These are phyloP conservation scores for Microthyrium microscopicum DNA, from an alignment of 2,329 filamentous ascomycete genomes.

Conservation along the genomic window DNA sequence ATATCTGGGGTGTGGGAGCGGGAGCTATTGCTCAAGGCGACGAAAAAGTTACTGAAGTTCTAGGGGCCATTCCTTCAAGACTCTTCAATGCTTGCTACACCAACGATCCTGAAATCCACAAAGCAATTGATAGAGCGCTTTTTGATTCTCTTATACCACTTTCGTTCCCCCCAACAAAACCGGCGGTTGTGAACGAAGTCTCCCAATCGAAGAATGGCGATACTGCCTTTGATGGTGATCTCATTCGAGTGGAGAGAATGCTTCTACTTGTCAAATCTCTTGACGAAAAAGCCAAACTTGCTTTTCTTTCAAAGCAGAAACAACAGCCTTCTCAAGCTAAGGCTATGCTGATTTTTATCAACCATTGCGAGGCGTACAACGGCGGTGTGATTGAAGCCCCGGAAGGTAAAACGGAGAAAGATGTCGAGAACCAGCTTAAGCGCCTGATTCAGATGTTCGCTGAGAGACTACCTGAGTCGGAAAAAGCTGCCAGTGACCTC, in stretches of 20 bases:
- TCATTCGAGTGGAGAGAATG: conserved; percentile 68
- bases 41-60: conserved; percentile 54
- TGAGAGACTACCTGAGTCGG: conserved; percentile 58
- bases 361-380: conserved; percentile 78
- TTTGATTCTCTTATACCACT: conserved; percentile 83
- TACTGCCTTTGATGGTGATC: conserved; percentile 46
- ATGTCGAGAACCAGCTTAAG: conserved; percentile 52
- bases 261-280: conserved; percentile 66
- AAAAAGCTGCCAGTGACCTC: conserved; percentile 57
- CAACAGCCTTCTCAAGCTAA: conserved; percentile 60
- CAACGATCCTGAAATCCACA: conserved; percentile 74
- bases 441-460: conserved; percentile 58
- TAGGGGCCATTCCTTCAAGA: conserved; percentile 66
- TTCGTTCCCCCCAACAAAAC: conserved; percentile 59
- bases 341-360: conserved; percentile 59
- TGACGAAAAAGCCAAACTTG: conserved; percentile 61
- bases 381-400: conserved; percentile 66
- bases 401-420: conserved; percentile 26
- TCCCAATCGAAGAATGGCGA: conserved; percentile 36
- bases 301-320: conserved; percentile 73
- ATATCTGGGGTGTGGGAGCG: conserved; percentile 84
- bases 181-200: conserved; percentile 27
- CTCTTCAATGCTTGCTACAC: conserved; percentile 82
- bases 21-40: conserved; percentile 74
- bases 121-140: conserved; percentile 66